These are phyloP conservation scores for Colletotrichum sidae DNA, from an alignment of 2,329 filamentous ascomycete genomes.

Conservation along the genomic window DNA sequence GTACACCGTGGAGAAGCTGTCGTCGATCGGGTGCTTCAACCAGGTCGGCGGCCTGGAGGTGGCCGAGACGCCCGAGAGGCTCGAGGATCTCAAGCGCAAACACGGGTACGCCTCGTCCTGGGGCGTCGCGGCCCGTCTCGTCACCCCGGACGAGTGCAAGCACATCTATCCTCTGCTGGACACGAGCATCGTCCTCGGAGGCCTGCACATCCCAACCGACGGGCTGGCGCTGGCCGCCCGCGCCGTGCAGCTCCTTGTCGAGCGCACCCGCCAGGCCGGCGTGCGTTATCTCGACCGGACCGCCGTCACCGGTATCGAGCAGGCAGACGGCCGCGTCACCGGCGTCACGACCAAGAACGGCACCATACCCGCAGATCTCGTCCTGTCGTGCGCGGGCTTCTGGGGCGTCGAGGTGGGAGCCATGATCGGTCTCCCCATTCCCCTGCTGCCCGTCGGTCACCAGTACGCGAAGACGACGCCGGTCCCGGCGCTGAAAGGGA, in stretches of 20 bases:
- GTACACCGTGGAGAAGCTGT: constrained; percentile 72
- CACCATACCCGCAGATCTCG: constrained; percentile 67
- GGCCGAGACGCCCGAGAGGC: constrained; percentile 67
- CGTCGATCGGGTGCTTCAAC: constrained; percentile 70
- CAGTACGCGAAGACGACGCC: constrained; percentile 73
- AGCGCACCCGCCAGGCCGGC: constrained; percentile 66
- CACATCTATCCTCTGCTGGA: constrained; percentile 66
- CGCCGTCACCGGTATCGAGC: constrained; percentile 67
- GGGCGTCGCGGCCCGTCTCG: constrained; percentile 66
- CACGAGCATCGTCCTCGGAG: constrained; percentile 65
- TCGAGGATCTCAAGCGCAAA: constrained; percentile 72
- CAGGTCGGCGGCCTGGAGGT: constrained; percentile 73
- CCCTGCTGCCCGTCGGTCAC: constrained; percentile 70
- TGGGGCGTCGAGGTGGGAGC: constrained; percentile 75
- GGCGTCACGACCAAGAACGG: constrained; percentile 64
- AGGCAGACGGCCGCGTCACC: constrained; percentile 60
- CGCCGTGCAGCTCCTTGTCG: constrained; percentile 71
- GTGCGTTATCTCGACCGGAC: constrained; percentile 68
- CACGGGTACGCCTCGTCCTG: constrained; percentile 70
- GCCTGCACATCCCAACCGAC: constrained; percentile 70
- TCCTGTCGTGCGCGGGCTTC: constrained; percentile 73
- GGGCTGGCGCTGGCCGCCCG: constrained; percentile 70
- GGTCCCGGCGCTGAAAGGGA: constrained; percentile 54
- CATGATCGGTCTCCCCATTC: constrained; percentile 69
- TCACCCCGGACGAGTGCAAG: constrained; percentile 64